Percentiles rank a stretch among this genome's conserved stretches.
These are phyloP conservation scores for Collariella sp. DNA, from an alignment of 495 filamentous ascomycete genomes.

Conservation along the genomic window DNA sequence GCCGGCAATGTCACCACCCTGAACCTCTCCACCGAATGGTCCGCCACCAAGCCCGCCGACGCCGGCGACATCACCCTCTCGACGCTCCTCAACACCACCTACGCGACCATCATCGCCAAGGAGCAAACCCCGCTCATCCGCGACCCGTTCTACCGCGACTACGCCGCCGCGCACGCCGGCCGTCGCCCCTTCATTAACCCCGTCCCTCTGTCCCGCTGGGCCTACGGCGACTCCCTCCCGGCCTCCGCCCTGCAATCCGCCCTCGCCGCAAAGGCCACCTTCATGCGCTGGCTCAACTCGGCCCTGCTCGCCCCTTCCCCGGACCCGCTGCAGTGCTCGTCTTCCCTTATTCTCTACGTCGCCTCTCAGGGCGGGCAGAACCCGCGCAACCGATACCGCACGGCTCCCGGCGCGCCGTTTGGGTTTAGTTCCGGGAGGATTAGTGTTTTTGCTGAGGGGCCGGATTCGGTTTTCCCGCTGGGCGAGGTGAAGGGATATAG, in stretches of 20 bases:
- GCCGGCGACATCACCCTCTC: constrained; percentile 17
- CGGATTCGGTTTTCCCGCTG: constrained; percentile 51
- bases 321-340: constrained; percentile 27
- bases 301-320: constrained; percentile 36
- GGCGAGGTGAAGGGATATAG: constrained; percentile 47
- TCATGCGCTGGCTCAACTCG: constrained; percentile 46
- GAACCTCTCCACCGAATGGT: constrained; percentile 35
- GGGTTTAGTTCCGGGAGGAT: constrained; percentile 42
- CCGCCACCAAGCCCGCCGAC: constrained; percentile 27
- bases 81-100: constrained; percentile 37
- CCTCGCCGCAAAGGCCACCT: constrained; percentile 40
- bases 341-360: constrained; percentile 30
- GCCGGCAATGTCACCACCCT: constrained; percentile 28
- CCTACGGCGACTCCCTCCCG: constrained; percentile 40
- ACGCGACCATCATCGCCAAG: constrained; percentile 43
- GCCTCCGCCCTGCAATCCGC: constrained; percentile 30
- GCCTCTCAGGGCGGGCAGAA: constrained; percentile 14
- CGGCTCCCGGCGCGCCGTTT: constrained; percentile 27
- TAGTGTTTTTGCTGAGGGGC: constrained; percentile 40
- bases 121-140: constrained; percentile 43
- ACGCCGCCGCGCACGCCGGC: constrained; percentile 38
- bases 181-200: constrained; percentile 49
- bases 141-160: constrained; percentile 46
- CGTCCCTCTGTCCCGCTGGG: constrained; percentile 47
- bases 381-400: constrained; percentile 30